A percentile compares a stretch with the other conserved stretches of the same genome.
phyloP scores from a whole-genome alignment of 176 grass and related monocot genomes.

The Coix lacrymajobi region DNA sequence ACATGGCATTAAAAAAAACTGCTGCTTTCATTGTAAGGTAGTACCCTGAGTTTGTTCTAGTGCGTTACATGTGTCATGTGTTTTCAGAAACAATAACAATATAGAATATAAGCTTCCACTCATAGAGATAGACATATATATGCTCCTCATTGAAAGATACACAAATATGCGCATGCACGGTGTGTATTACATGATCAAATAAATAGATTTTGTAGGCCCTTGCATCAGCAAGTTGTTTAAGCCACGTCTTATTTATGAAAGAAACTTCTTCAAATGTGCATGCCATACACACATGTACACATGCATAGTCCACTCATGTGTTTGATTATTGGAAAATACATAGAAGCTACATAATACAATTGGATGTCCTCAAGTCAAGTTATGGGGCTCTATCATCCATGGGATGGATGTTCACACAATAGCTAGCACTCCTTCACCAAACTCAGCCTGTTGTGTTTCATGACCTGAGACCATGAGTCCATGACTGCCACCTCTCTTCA shows the following conservation, averaged over 20 bases:
- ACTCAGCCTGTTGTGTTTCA: background rate
- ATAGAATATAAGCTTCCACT: background rate
- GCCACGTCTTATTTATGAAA: background rate
- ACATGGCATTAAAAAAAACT: slow-evolving; percentile 15
- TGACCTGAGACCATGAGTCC: background rate
- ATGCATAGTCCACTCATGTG: background rate
- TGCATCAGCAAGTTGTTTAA: background rate
- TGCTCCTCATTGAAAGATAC: background rate
- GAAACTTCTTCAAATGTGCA: background rate
- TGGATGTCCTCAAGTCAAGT: background rate
- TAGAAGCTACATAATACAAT: background rate
- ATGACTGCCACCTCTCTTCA: background rate
- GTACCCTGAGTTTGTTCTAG: background rate
- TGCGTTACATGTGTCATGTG: background rate
- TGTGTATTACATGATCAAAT: background rate
- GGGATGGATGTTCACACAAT: background rate
- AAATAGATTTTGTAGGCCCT: background rate
- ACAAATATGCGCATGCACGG: background rate
- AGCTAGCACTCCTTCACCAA: background rate
- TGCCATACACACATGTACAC: background rate
- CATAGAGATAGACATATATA: background rate
- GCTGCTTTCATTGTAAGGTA: background rate
- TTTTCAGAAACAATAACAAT: background rate
- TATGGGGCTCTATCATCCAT: background rate
- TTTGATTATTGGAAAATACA: background rate